These are phyloP conservation scores for Mucor racemosus DNA, from an alignment of 371 early-diverging fungal genomes.

Conservation along the genomic window DNA sequence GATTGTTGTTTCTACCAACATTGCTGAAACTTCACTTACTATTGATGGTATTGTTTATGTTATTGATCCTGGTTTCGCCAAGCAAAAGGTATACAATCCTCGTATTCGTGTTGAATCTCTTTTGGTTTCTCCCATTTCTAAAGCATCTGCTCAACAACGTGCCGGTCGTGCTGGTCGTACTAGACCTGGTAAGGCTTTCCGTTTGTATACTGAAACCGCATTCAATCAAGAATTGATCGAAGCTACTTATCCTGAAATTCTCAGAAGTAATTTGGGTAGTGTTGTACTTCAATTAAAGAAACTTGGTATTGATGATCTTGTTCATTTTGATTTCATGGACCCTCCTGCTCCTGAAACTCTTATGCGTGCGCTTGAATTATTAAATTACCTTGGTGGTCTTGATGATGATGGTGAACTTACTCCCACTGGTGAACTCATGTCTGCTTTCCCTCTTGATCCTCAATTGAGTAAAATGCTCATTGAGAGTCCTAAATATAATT, in stretches of 20 bases:
- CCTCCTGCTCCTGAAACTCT: slow-evolving; percentile 91
- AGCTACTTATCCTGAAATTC: slow-evolving; percentile 91
- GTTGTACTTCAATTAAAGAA: slow-evolving; percentile 89
- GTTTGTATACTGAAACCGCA: slow-evolving; percentile 90
- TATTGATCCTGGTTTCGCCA: slow-evolving; percentile 97
- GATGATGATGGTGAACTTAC: slow-evolving; percentile 90
- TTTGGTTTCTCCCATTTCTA: slow-evolving; percentile 76
- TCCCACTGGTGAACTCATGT: slow-evolving; percentile 77
- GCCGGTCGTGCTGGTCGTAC: slow-evolving; percentile 94
- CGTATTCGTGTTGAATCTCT: slow-evolving; percentile 86
- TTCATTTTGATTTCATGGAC: slow-evolving; percentile 95
- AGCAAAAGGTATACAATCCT: slow-evolving; percentile 98
- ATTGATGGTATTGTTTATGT: slow-evolving; percentile 99
- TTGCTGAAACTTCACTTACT: slow-evolving; percentile 98
- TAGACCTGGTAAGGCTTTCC: slow-evolving; percentile 92
- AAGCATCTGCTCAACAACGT: slow-evolving; percentile 85
- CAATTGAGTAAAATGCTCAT: slow-evolving; percentile 87
- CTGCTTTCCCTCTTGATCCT: slow-evolving; percentile 93
- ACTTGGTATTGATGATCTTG: slow-evolving; percentile 87
- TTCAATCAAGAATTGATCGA: slow-evolving; percentile 82
- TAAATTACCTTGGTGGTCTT: slow-evolving; percentile 90
- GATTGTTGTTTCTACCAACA: slow-evolving; percentile 96
- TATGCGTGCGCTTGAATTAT: slow-evolving; percentile 89
- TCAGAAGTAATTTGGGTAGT: slow-evolving; percentile 83
- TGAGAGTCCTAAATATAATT: slow-evolving; percentile 79